A percentile compares a stretch with the other conserved stretches of the same genome.
Evolutionary conservation across 75 land plant species (phyloP).

Genomic region (Azolla pinnata): DNA sequence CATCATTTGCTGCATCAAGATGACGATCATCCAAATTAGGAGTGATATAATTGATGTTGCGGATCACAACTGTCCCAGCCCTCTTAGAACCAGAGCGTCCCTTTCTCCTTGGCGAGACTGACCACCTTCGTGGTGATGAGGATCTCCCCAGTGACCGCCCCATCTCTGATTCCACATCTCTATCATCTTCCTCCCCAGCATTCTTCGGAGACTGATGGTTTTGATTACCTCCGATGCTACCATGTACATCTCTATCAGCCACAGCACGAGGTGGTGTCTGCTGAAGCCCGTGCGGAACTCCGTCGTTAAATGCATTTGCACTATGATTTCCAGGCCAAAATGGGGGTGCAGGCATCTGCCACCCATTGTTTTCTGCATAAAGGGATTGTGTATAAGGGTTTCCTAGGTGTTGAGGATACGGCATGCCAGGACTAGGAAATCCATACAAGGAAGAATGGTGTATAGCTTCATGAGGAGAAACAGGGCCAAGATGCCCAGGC

Average conservation of each 20-base stretch:
- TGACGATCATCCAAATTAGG: no score
- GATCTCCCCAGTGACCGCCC: constrained; percentile 27
- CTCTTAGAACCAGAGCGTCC: constrained; percentile 48
- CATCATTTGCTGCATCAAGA: no score
- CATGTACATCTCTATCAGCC: no score
- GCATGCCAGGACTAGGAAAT: neutral
- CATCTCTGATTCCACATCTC: constrained; percentile 7
- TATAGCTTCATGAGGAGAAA: neutral
- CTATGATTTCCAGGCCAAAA: constrained; percentile 7
- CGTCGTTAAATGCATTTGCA: no score
- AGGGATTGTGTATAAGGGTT: neutral
- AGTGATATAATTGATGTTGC: constrained; percentile 77
- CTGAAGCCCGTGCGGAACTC: no score
- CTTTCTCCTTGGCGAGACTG: constrained; percentile 35
- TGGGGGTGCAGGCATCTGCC: neutral
- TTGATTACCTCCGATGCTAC: no score
- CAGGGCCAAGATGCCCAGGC: constrained; percentile 9
- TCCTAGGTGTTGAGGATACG: neutral
- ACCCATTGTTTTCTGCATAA: neutral
- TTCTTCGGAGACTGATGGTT: no score
- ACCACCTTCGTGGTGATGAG: constrained; percentile 30
- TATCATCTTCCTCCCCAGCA: no score
- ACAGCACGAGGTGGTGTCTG: no score
- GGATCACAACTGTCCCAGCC: constrained; percentile 64
- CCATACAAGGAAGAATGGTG: constrained; percentile 1